Evolutionary conservation across 306 rosid species (phyloP).

Genomic region (Quercus engelmannii): DNA sequence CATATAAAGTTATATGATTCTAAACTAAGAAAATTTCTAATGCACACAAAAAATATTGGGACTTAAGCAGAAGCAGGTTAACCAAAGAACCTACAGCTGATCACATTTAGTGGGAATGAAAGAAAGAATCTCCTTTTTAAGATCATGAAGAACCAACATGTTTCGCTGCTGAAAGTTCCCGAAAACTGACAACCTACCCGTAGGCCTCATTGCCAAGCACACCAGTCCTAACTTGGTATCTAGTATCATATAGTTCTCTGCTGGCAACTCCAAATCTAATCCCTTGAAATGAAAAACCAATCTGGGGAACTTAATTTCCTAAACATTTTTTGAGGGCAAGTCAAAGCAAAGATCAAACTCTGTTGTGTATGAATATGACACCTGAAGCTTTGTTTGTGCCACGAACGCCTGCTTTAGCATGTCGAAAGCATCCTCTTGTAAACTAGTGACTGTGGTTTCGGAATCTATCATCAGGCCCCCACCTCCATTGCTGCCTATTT

Average conservation of each 20-base stretch:
- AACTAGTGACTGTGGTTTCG: background rate
- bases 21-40: background rate
- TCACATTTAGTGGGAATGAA: slow-evolving; percentile 44
- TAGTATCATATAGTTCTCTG: background rate
- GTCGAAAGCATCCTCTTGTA: background rate
- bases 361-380: background rate
- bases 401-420: background rate
- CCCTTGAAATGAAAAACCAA: background rate
- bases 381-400: background rate
- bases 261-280: background rate
- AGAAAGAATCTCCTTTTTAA: slow-evolving; percentile 29
- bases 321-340: background rate
- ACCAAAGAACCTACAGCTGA: slow-evolving; percentile 1
- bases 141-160: slow-evolving; percentile 41
- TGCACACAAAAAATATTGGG: background rate
- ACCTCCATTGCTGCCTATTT: background rate
- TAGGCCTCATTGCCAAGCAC: background rate
- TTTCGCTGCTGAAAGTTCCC: slow-evolving; percentile 47
- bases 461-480: background rate
- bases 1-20: no score
- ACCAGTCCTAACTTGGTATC: background rate
- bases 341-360: background rate
- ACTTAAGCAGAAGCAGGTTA: background rate
- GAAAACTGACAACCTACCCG: background rate
- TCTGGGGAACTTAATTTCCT: background rate